A percentile compares a stretch with the other conserved stretches of the same genome.
phyloP scores from a whole-genome alignment of 2,329 filamentous ascomycete genomes.

The Ascocoryne sarcoides region DNA sequence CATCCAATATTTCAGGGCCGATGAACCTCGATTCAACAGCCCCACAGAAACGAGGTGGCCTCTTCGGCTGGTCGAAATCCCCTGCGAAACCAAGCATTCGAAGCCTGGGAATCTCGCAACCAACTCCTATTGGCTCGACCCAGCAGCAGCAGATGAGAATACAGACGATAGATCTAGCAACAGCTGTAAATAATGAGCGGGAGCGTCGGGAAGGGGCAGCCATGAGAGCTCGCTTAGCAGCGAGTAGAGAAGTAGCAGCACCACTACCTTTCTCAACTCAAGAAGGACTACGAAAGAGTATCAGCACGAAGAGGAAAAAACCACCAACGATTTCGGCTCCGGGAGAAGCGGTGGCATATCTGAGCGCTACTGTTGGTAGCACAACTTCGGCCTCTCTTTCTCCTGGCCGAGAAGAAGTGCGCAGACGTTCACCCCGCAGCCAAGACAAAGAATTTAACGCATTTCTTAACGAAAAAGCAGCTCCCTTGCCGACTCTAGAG shows the following conservation, averaged over 20 bases:
- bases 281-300: constrained; percentile 16
- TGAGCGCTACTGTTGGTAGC: constrained; percentile 12
- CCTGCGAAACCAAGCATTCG: constrained; percentile 19
- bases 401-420: constrained; percentile 24
- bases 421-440: constrained; percentile 22
- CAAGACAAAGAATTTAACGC: not conserved
- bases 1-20: constrained; percentile 1
- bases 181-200: constrained; percentile 25
- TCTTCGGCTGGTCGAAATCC: constrained; percentile 17
- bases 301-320: constrained; percentile 12
- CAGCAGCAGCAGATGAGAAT: constrained; percentile 22
- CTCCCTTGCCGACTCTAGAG: constrained; percentile 11
- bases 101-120: constrained; percentile 25
- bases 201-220: constrained; percentile 21
- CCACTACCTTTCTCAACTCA: constrained; percentile 15
- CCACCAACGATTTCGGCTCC: constrained; percentile 6
- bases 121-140: constrained; percentile 13
- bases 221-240: constrained; percentile 18
- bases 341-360: constrained; percentile 12
- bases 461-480: constrained; percentile 10
- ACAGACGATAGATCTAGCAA: constrained; percentile 27
- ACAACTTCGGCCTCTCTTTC: constrained; percentile 27
- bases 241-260: constrained; percentile 16
- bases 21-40: constrained; percentile 1
- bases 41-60: constrained; percentile 20